Evolutionary conservation across 495 filamentous ascomycete genomes (phyloP).

Genomic region (Endocarpon pusillum): DNA sequence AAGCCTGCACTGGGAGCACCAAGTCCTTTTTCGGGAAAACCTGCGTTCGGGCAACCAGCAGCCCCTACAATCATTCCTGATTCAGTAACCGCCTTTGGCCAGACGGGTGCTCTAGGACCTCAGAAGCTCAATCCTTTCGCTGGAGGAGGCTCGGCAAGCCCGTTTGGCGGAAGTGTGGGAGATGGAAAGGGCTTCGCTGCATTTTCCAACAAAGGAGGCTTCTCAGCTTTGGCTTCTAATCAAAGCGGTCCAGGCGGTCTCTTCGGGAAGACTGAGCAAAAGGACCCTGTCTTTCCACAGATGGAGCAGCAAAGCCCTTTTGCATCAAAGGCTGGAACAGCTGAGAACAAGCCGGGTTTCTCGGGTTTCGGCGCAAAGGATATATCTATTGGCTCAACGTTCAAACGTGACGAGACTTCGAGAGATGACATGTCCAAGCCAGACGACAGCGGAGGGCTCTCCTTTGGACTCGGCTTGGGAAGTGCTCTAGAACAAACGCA

Average conservation of each 20-base stretch:
- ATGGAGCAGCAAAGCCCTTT: too few species aligned
- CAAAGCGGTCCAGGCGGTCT: slow-evolving; percentile 10
- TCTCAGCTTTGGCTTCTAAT: slow-evolving; percentile 3
- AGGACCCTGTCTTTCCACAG: too few species aligned
- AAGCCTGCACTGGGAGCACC: too few species aligned
- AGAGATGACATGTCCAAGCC: slow-evolving; percentile 41
- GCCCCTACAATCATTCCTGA: slow-evolving; percentile 15
- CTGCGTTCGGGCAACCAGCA: slow-evolving; percentile 24
- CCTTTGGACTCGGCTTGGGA: slow-evolving; percentile 42
- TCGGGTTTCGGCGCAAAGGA: slow-evolving; percentile 22
- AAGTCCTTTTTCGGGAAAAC: too few species aligned
- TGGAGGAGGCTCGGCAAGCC: slow-evolving; percentile 23
- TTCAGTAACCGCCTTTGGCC: slow-evolving; percentile 1
- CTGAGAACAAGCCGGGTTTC: neutral
- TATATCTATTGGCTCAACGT: slow-evolving; percentile 59
- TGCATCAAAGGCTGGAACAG: too few species aligned
- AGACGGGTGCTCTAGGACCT: too few species aligned
- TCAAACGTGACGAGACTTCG: slow-evolving; percentile 55
- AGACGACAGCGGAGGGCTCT: slow-evolving; percentile 20
- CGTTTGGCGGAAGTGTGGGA: slow-evolving; percentile 13
- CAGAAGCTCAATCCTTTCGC: too few species aligned
- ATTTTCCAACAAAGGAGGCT: slow-evolving; percentile 13
- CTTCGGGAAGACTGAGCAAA: slow-evolving; percentile 13
- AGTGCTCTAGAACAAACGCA: slow-evolving; percentile 28
- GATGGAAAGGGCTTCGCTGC: slow-evolving; percentile 21